Evolutionary conservation across 306 rosid genomes (phyloP).

Genomic region (Bauhinia variegata): DNA sequence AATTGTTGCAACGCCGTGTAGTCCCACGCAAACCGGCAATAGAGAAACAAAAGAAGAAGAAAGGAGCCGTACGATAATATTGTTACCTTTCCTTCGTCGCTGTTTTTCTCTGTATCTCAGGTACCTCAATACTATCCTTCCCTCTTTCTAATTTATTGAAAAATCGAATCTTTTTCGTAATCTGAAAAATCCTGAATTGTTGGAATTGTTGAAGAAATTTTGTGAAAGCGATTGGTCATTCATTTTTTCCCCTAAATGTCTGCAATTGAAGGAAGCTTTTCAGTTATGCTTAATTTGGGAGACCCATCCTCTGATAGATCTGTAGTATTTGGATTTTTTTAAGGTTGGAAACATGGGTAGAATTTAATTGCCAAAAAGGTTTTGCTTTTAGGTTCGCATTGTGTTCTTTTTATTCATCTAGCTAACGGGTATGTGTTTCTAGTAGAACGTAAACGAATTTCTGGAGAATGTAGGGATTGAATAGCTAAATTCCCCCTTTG

Average conservation of each 20-base stretch:
- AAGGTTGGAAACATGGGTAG: conserved; percentile 11
- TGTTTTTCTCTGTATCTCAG: conserved; percentile 4
- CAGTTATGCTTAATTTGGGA: conserved; percentile 1
- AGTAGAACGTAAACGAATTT: no score
- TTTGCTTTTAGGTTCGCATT: not conserved
- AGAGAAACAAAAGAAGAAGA: no score
- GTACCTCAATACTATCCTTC: no score
- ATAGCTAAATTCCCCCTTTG: no score
- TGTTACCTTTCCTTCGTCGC: no score
- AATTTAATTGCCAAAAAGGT: not conserved
- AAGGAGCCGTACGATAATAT: no score
- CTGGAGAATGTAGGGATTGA: no score
- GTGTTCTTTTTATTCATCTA: not conserved
- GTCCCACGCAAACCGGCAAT: not conserved
- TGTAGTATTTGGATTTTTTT: not conserved
- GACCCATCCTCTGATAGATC: conserved; percentile 16
- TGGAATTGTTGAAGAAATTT: not conserved
- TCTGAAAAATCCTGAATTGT: no score
- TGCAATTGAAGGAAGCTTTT: no score
- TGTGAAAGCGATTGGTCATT: no score
- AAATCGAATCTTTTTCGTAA: not conserved
- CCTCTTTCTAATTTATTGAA: not conserved
- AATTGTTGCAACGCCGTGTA: not conserved
- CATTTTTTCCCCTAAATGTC: no score
- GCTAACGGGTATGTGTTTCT: no score